Evolutionary conservation across 805 yeast genomes (phyloP), one percentile per base, ranked within the genome.

Genomic region (Yarrowia sp.): DNA sequence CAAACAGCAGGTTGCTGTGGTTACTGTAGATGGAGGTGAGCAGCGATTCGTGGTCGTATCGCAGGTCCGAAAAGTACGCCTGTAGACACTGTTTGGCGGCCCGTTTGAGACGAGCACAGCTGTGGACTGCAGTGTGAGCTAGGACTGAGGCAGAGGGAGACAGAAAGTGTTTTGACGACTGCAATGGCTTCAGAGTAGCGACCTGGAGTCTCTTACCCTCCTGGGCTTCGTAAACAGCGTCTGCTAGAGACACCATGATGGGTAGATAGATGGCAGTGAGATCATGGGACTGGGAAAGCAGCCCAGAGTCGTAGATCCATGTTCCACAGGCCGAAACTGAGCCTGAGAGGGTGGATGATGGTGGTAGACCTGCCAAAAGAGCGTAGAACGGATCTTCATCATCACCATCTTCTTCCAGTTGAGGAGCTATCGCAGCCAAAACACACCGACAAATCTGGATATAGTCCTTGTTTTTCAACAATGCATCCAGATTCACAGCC

Each of bases 61-160:
- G 6, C 14, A 58, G 12, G 19, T 58, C 64, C 0, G 38, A 39
- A 43, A 42, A 58, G 40, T 33, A 58, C 14, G 64, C 64, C 24
- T 42, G 64, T 9, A 58, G 64, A 58, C 64, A 58, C 50, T 33
- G 40, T 12, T 58, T 58, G 33, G 64, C 64, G 12, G 64, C 64
- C 19, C 64, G n/a, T 13, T 34, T 58, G 14, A 58, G 33, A 4
- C 44, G n/a, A 1, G 64, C 8, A 2, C 40, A 33, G 33, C 15
- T 17, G n/a, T 30, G 33, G 8, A 58, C 33, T 7, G 64, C 64
- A 1, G 50, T 30, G 24, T 38, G 15, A 2, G 40, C 64, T 2
- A 58, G 34, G 8, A 33, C 34, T 0, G 64, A 17, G 3, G 64
- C 24, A 13, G 64, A 33, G 9, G 64, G 64, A 5, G 40, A 13